Evolutionary conservation across 225 moss, liverwort and hornwort species (phyloP).

Genomic region (Polytrichum commune): DNA sequence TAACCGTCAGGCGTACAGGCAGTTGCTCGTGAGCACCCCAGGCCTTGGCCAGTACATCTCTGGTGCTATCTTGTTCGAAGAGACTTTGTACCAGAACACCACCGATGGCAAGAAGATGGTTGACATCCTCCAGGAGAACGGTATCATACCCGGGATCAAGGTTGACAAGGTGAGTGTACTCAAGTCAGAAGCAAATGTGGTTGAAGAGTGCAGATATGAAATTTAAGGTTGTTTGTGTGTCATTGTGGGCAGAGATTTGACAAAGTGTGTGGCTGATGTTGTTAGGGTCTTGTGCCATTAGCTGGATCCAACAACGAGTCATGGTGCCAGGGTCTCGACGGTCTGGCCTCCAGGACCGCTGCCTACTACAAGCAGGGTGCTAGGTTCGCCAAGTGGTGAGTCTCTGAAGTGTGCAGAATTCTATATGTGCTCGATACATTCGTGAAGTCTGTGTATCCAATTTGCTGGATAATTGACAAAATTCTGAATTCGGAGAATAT

Average conservation of each 20-base stretch:
- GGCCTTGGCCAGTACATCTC: conserved; percentile 42
- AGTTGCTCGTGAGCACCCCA: conserved; percentile 34
- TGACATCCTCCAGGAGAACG: conserved; percentile 14
- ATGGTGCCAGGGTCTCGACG: conserved; percentile 50
- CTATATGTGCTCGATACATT: neutral
- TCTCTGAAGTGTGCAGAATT: neutral
- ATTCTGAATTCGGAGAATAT: neutral
- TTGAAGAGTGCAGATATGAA: neutral
- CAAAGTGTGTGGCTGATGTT: neutral
- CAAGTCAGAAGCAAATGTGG: neutral
- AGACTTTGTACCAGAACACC: conserved; percentile 46
- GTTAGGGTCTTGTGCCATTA: conserved; percentile 42
- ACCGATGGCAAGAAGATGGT: conserved; percentile 42
- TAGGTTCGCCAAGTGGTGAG: conserved; percentile 48
- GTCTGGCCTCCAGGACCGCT: conserved; percentile 41
- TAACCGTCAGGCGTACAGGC: conserved; percentile 47
- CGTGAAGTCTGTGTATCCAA: neutral
- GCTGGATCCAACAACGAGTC: conserved; percentile 50
- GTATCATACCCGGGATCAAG: conserved; percentile 42
- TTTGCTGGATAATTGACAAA: neutral
- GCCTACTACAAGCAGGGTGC: conserved; percentile 53
- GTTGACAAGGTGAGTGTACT: conserved; percentile 33
- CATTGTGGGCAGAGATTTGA: neutral
- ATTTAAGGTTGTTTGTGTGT: neutral
- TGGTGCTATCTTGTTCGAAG: conserved; percentile 47